Conservation (phyloP, 202 grass and related monocot genomes). For the Zoysia matrella region DNA sequence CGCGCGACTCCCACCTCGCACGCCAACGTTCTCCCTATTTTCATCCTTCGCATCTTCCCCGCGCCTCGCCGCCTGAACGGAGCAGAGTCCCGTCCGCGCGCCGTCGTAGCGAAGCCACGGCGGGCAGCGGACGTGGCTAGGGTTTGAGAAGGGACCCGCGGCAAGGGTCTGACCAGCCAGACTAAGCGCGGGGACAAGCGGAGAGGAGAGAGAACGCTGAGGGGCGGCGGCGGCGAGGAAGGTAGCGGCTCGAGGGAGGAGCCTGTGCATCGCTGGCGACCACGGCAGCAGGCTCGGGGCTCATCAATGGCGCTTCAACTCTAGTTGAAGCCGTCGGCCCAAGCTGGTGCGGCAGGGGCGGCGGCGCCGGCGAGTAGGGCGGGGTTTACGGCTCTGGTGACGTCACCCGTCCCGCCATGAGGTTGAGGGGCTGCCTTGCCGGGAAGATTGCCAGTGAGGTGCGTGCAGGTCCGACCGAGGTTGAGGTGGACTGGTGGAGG, state of each 20-base stretch:
- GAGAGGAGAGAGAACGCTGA: conserved; percentile 40
- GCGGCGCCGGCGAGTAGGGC: not conserved
- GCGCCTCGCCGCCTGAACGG: conserved; percentile 39
- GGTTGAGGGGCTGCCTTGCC: conserved; percentile 1
- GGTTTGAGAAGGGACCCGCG: not conserved
- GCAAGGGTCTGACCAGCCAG: conserved; percentile 17
- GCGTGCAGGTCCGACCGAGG: too few species aligned
- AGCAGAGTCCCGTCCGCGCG: conserved; percentile 44
- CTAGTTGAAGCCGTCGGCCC: too few species aligned
- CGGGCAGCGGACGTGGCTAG: conserved; percentile 1
- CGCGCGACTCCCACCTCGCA: not conserved
- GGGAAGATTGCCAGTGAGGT: not conserved
- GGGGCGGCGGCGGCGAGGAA: conserved; percentile 44
- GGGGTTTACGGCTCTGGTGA: conserved; percentile 47
- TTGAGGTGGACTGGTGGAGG: not conserved
- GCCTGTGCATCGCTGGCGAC: conserved; percentile 73
- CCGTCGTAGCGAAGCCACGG: conserved; percentile 36
- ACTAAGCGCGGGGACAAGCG: conserved; percentile 42
- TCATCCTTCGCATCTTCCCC: conserved; percentile 10
- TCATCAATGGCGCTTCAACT: conserved; percentile 50
- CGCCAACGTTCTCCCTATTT: not conserved
- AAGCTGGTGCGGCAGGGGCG: not conserved
- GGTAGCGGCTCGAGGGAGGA: conserved; percentile 58
- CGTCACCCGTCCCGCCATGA: conserved; percentile 47
- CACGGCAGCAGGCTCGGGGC: not conserved